Percentiles rank a stretch among this genome's conserved stretches.
phyloP scores from a whole-genome alignment of 495 filamentous ascomycete genomes.

The Neurospora africana region DNA sequence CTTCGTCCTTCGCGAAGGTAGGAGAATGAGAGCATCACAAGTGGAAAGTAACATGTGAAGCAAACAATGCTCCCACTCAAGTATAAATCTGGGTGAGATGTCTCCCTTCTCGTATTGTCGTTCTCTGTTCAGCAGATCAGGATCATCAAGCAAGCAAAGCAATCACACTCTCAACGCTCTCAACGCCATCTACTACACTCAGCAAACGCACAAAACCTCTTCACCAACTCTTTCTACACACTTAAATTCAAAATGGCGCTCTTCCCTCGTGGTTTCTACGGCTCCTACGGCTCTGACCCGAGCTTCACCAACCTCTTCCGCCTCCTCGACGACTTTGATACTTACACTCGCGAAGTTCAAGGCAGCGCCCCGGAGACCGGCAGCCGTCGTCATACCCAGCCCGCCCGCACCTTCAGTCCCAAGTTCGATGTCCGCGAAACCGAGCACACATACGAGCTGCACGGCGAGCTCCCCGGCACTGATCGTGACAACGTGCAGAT shows the following conservation, averaged over 20 bases:
- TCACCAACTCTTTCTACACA: background rate
- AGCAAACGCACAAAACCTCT: conserved; percentile 3
- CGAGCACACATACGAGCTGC: conserved; percentile 59
- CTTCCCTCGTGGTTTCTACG: conserved; percentile 45
- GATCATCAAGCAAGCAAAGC: conserved; percentile 12
- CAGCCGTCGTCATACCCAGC: conserved; percentile 17
- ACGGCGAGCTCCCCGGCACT: conserved; percentile 81
- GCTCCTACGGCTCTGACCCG: conserved; percentile 31
- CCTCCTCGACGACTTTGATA: conserved; percentile 66
- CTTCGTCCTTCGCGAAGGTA: background rate
- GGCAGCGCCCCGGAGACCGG: conserved; percentile 10
- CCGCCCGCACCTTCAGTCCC: conserved; percentile 20
- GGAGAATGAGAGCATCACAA: background rate
- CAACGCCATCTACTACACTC: conserved; percentile 1
- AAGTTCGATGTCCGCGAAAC: conserved; percentile 73
- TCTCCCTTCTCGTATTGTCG: background rate
- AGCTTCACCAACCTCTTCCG: conserved; percentile 61
- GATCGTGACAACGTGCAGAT: conserved; percentile 67
- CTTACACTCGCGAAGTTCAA: conserved; percentile 31
- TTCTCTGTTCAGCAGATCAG: conserved; percentile 3
- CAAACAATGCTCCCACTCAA: background rate
- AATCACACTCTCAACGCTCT: background rate
- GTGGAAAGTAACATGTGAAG: background rate
- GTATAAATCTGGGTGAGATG: background rate
- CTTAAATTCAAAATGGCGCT: conserved; percentile 48